phyloP scores from a whole-genome alignment of 2,329 filamentous ascomycete species.

The Fusarium aywerte region DNA sequence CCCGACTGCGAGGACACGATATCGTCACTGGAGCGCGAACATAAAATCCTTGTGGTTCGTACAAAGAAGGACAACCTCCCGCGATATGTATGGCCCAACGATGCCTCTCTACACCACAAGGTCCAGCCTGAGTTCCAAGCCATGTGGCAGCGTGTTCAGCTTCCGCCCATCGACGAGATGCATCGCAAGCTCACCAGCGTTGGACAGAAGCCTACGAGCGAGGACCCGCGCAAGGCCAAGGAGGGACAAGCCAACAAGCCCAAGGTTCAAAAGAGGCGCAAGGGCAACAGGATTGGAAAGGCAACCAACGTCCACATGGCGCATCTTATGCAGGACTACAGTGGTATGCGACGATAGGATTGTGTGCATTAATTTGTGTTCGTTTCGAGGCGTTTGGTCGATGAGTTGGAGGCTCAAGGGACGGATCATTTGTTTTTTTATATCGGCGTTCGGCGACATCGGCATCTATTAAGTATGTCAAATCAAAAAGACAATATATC shows the following conservation, averaged over 20 bases:
- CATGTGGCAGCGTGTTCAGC: slow-evolving; percentile 83
- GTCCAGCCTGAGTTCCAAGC: slow-evolving; percentile 85
- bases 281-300: slow-evolving; percentile 75
- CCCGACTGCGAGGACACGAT: slow-evolving; percentile 83
- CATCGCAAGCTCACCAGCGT: slow-evolving; percentile 80
- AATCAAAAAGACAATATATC: slow-evolving; percentile 17
- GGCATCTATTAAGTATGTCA: slow-evolving; percentile 11
- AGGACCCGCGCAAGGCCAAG: slow-evolving; percentile 70
- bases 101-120: slow-evolving; percentile 76
- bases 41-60: slow-evolving; percentile 84
- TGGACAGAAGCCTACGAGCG: slow-evolving; percentile 85
- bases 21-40: slow-evolving; percentile 78
- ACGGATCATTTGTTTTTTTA: background rate
- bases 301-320: slow-evolving; percentile 90
- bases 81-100: slow-evolving; percentile 88
- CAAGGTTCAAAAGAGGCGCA: slow-evolving; percentile 79
- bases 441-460: slow-evolving; percentile 23
- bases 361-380: slow-evolving; percentile 5
- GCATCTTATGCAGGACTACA: slow-evolving; percentile 80
- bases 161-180: slow-evolving; percentile 81
- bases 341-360: slow-evolving; percentile 56
- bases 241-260: slow-evolving; percentile 62
- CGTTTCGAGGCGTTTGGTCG: slow-evolving; percentile 26
- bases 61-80: slow-evolving; percentile 93
- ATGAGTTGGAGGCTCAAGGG: slow-evolving; percentile 8